Evolutionary conservation across 2,329 filamentous ascomycete genomes (phyloP).

Genomic region (Phialophora macrospora): DNA sequence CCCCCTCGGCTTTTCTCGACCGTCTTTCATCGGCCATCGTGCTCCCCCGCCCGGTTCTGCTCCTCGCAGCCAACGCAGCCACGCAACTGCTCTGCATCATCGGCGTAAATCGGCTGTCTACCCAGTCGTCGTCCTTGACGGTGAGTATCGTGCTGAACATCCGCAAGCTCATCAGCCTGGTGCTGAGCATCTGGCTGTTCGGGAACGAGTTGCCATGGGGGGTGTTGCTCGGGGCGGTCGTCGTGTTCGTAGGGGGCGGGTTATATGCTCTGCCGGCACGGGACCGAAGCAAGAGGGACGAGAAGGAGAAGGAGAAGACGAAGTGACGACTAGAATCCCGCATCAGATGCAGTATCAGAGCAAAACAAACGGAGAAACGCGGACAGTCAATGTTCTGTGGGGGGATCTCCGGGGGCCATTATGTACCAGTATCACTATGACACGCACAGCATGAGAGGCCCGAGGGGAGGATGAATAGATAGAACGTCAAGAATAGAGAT

Average conservation of each 20-base stretch:
- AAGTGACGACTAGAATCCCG: neutral
- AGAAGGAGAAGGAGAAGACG: constrained; percentile 13
- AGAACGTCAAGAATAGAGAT: neutral
- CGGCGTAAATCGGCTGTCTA: constrained; percentile 91
- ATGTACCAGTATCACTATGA: neutral
- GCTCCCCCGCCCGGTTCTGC: constrained; percentile 43
- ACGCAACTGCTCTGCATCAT: constrained; percentile 96
- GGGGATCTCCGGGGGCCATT: neutral
- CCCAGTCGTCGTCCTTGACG: constrained; percentile 85
- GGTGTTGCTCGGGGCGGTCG: constrained; percentile 77
- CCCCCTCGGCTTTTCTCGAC: neutral
- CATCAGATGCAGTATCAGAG: neutral
- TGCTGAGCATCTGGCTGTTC: constrained; percentile 92
- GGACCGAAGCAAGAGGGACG: neutral
- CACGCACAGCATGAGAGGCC: neutral
- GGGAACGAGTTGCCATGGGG: constrained; percentile 78
- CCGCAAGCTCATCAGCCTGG: constrained; percentile 85
- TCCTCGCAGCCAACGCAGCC: constrained; percentile 62
- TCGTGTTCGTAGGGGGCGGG: constrained; percentile 91
- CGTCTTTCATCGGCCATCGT: constrained; percentile 30
- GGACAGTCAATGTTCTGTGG: neutral
- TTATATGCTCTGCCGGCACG: constrained; percentile 66
- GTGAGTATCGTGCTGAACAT: constrained; percentile 97
- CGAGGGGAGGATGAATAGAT: neutral
- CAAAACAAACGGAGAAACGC: neutral